Conservation (phyloP, 352 stramenopile species). For the Phytophthora sansomeana region DNA sequence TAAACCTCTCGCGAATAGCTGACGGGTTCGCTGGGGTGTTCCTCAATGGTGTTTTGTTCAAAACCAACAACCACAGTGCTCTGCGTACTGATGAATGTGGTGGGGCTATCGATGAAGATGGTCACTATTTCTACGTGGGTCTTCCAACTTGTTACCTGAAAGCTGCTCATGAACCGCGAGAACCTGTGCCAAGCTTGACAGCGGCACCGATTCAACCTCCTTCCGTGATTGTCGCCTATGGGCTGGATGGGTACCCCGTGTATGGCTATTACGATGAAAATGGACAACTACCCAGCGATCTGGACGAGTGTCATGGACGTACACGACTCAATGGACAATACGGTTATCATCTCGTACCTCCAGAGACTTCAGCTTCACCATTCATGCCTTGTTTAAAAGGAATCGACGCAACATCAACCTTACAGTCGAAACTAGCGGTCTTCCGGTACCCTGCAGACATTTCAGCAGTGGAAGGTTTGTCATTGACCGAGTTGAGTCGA, state of each 20-base stretch:
- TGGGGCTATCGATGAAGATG: constrained; percentile 49
- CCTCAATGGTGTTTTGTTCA: constrained; percentile 71
- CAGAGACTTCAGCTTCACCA: constrained; percentile 4
- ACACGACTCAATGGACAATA: constrained; percentile 56
- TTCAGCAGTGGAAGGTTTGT: constrained; percentile 56
- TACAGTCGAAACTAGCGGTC: constrained; percentile 34
- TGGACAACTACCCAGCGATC: constrained; percentile 40
- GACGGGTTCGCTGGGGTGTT: constrained; percentile 59
- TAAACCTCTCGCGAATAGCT: constrained; percentile 22
- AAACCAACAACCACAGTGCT: constrained; percentile 22
- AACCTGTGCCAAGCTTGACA: background rate
- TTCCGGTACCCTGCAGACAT: constrained; percentile 63
- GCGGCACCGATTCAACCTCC: constrained; percentile 1
- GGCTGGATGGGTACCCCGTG: constrained; percentile 69
- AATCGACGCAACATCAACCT: constrained; percentile 33
- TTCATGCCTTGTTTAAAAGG: constrained; percentile 74
- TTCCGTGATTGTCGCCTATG: constrained; percentile 60
- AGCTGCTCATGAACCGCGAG: constrained; percentile 12
- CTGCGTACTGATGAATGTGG: constrained; percentile 51
- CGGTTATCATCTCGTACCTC: constrained; percentile 56
- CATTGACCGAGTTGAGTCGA: constrained; percentile 47
- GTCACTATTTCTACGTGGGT: constrained; percentile 60
- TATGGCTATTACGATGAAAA: constrained; percentile 62
- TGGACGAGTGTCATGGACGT: constrained; percentile 71
- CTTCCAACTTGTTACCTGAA: constrained; percentile 55